Percentiles rank a stretch among this genome's conserved stretches.
phyloP scores from a whole-genome alignment of 2,329 filamentous ascomycete species.

The Colletotrichum viniferum region DNA sequence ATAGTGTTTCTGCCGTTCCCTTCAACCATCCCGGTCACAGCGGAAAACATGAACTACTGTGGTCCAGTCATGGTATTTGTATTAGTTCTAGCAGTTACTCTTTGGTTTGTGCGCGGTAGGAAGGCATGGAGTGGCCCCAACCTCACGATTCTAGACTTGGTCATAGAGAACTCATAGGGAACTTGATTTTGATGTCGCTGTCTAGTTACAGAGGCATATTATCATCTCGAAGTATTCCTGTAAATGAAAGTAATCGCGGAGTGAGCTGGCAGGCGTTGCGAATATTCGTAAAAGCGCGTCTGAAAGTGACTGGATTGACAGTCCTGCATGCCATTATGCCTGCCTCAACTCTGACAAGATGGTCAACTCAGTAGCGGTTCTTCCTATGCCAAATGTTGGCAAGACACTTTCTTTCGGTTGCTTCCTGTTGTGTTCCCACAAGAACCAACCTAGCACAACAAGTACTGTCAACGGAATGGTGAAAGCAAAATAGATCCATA shows the following conservation, averaged over 20 bases:
- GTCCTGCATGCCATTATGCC: neutral
- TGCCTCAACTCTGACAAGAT: neutral
- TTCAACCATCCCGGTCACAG: neutral
- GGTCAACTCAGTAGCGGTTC: neutral
- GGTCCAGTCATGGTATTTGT: neutral
- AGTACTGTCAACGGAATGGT: neutral
- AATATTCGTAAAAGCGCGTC: fast-evolving
- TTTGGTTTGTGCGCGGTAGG: neutral
- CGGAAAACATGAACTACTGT: neutral
- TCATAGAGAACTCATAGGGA: neutral
- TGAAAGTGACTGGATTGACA: neutral
- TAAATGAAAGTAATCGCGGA: fast-evolving
- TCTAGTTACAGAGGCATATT: neutral
- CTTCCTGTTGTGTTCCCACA: neutral
- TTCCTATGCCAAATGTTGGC: neutral
- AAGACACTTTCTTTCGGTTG: neutral
- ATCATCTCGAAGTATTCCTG: neutral
- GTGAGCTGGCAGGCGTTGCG: no score
- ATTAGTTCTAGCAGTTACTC: neutral
- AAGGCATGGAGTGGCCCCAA: neutral
- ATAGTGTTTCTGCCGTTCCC: neutral
- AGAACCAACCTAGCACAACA: neutral
- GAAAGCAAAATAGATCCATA: neutral
- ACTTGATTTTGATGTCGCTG: neutral
- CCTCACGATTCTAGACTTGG: neutral